Percentiles rank a stretch among this genome's conserved stretches.
These are phyloP conservation scores for Melanogaster broomeanus DNA, from an alignment of 768 basidiomycete species.

Conservation along the genomic window DNA sequence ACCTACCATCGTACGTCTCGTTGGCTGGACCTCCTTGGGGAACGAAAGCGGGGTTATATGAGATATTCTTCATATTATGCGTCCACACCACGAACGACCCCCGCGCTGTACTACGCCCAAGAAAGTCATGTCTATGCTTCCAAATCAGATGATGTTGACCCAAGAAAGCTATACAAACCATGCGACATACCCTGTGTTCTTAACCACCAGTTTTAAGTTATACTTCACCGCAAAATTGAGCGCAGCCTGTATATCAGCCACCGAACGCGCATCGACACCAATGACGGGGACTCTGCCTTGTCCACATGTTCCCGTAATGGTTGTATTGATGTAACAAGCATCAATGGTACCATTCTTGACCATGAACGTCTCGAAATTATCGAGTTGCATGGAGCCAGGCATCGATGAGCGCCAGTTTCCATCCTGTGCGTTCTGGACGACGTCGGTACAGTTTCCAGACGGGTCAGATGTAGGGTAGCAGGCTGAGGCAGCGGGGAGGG, in stretches of 20 bases:
- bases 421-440: constrained; percentile 28
- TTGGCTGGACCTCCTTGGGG: constrained; percentile 32
- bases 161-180: too few relatives aligned
- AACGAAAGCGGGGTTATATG: constrained; percentile 29
- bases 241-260: constrained; percentile 19
- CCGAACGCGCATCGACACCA: constrained; percentile 19
- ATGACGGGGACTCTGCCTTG: constrained; percentile 21
- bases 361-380: constrained; percentile 37
- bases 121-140: constrained; percentile 34
- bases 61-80: constrained; percentile 41
- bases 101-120: constrained; percentile 41
- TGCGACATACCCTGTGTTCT: too few relatives aligned
- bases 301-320: constrained; percentile 14
- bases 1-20: constrained; percentile 18
- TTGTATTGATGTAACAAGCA: constrained; percentile 36
- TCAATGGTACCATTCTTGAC: too few relatives aligned
- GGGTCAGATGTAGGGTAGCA: constrained; percentile 42
- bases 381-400: constrained; percentile 40
- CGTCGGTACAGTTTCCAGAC: constrained; percentile 40
- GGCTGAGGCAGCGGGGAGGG: constrained; percentile 39
- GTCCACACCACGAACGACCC: constrained; percentile 44
- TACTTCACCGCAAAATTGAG: constrained; percentile 19
- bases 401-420: constrained; percentile 43
- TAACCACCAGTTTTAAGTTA: too few relatives aligned
- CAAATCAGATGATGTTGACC: not conserved